Percentiles rank a stretch among this genome's conserved stretches.
phyloP scores from a whole-genome alignment of 2,329 filamentous ascomycete species.

The Chrysoporthe austroafricana region DNA sequence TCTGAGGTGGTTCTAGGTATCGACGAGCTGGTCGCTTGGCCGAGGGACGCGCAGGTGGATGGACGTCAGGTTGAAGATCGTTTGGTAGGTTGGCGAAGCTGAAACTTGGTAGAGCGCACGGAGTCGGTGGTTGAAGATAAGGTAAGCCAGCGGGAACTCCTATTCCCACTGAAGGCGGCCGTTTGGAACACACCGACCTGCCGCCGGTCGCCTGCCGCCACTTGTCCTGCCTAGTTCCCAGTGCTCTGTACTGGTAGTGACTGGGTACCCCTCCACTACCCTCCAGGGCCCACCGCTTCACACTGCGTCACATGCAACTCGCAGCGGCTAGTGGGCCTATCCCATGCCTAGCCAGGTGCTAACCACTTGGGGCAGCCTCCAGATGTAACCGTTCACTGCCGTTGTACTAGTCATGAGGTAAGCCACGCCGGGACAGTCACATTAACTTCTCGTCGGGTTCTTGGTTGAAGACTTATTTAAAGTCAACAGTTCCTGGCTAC shows the following conservation, averaged over 20 bases:
- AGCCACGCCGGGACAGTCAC: slow-evolving; percentile 4
- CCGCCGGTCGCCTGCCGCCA: slow-evolving; percentile 11
- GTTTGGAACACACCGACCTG: slow-evolving; percentile 6
- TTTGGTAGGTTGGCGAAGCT: slow-evolving; percentile 8
- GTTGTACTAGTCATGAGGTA: background rate
- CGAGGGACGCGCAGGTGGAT: background rate
- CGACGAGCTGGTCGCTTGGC: background rate
- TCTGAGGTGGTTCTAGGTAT: background rate
- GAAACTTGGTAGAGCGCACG: slow-evolving; percentile 15
- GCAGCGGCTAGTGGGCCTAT: slow-evolving; percentile 6
- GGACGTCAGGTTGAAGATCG: background rate
- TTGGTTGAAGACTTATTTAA: background rate
- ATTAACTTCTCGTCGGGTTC: background rate
- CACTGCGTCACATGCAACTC: slow-evolving; percentile 10
- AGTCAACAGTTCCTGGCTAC: background rate
- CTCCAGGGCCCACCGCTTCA: slow-evolving; percentile 2
- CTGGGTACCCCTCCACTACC: background rate
- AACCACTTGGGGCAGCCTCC: background rate
- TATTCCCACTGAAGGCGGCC: slow-evolving; percentile 3
- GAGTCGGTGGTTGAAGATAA: slow-evolving; percentile 3
- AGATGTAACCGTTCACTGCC: no score
- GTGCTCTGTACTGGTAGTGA: background rate
- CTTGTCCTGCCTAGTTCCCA: background rate
- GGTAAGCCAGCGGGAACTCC: slow-evolving; percentile 5
- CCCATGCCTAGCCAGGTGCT: background rate